Evolutionary conservation across 2,329 filamentous ascomycete species (phyloP), one percentile per base, ranked within the genome.

Genomic region (Sclerotinia minor): DNA sequence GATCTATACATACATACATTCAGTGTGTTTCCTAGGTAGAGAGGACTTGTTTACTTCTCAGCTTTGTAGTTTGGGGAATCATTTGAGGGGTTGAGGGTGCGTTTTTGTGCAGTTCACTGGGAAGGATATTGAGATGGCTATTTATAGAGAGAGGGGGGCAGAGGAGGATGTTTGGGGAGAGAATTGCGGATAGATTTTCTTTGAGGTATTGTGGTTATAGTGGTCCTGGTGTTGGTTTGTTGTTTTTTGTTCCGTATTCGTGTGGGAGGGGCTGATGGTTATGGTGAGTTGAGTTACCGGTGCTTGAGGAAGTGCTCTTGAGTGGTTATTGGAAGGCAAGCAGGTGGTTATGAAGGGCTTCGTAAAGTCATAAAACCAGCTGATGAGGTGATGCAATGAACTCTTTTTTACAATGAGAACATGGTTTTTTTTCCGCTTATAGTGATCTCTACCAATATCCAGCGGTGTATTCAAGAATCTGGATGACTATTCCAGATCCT

Each of bases 41-140:
- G 7, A 64, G 1, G 61, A 64, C 5, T 13, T 57, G 24, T 35
- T 35, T 11, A 11, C 5, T 17, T 19, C 19, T 0, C 2, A 35
- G 1, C 3, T 3, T 9, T 2, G 21, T 1, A 45, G 38, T n/a
- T 32, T 64, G 19, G 52, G 57, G 15, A 7, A 3, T 1, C 35
- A 64, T 32, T 4, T 64, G 35, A 15, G 38, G 19, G 49, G 61
- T 0, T 64, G 49, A 35, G 45, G 47, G 1, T 64, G 2, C 35
- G 49, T 1, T 24, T 3, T 0, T 57, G 55, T 57, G 61, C 52
- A 19, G 19, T 35, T 17, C 5, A 64, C 57, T 11, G 49, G 32
- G 35, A n/a, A 49, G 35, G 61, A 64, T 64, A n/a, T 64, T 17
- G 52, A 29, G 32, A 64, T 0, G 61, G 61, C 61, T 4, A 44